phyloP scores from a whole-genome alignment of 2,329 filamentous ascomycete genomes.

The Apiospora pterosperma region DNA sequence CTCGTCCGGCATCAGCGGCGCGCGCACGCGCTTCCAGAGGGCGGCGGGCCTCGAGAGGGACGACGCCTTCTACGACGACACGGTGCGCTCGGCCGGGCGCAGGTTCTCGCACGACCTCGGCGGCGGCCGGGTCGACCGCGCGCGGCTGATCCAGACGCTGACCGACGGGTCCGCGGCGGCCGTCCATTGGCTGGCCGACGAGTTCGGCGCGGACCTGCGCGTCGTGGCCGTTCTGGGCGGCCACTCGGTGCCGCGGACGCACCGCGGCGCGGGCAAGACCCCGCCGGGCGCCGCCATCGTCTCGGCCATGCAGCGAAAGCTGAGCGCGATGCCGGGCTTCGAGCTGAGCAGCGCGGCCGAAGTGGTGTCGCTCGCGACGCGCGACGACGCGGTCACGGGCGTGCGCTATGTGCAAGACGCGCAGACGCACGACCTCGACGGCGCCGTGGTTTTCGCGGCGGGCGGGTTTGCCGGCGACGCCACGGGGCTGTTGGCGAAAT shows the following conservation, averaged over 20 bases:
- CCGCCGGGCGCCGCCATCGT: constrained; percentile 60
- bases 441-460: constrained; percentile 56
- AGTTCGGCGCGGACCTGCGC: constrained; percentile 55
- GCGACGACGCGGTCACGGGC: constrained; percentile 39
- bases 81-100: constrained; percentile 51
- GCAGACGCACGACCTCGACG: constrained; percentile 36
- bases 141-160: constrained; percentile 45
- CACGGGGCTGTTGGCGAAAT: constrained; percentile 49
- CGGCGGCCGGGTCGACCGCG: constrained; percentile 26
- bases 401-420: constrained; percentile 45
- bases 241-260: constrained; percentile 53
- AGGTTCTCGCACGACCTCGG: constrained; percentile 29
- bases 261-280: constrained; percentile 51
- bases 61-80: constrained; percentile 51
- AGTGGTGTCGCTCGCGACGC: constrained; percentile 46
- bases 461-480: constrained; percentile 64
- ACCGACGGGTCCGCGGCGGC: constrained; percentile 44
- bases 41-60: constrained; percentile 30
- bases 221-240: constrained; percentile 58
- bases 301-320: constrained; percentile 45
- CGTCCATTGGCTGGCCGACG: constrained; percentile 54
- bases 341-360: constrained; percentile 47
- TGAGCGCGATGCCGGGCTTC: constrained; percentile 48
- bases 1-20: constrained; percentile 64
- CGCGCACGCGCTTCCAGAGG: constrained; percentile 54